Conservation (phyloP, 164 flowering plant genomes). For the Tinospora cordifolia region DNA sequence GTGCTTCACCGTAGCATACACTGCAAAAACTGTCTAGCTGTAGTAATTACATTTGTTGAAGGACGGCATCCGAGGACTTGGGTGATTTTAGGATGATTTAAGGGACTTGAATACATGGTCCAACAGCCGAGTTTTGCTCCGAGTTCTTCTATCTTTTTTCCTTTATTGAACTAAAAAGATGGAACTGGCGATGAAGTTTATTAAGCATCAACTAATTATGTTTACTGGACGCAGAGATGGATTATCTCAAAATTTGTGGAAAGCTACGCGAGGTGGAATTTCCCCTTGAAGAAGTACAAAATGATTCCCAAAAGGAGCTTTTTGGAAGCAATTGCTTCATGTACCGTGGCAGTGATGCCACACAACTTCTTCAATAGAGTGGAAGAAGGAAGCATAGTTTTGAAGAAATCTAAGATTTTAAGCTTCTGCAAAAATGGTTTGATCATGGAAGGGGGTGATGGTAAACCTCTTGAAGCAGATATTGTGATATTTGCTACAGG, state of each 20-base stretch:
- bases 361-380: constrained; percentile 46
- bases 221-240: constrained; percentile 45
- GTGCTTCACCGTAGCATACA: no score
- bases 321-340: constrained; percentile 25
- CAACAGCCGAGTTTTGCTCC: no score
- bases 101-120: no score
- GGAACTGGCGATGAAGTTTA: no score
- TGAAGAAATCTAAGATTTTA: constrained; percentile 33
- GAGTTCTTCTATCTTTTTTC: no score
- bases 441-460: constrained; percentile 32
- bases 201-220: no score
- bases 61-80: no score
- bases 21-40: no score
- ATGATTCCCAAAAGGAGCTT: constrained; percentile 60
- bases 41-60: no score
- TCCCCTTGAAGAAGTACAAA: constrained; percentile 30
- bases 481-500: constrained; percentile 62
- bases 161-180: no score
- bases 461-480: constrained; percentile 31
- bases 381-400: constrained; percentile 50
- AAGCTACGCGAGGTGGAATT: constrained; percentile 33
- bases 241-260: constrained; percentile 46
- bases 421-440: constrained; percentile 46
- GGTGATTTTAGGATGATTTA: no score
- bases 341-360: constrained; percentile 31